Percentiles rank a stretch among this genome's conserved stretches.
phyloP scores from a whole-genome alignment of 805 yeast genomes.

The Candida easanensis region DNA sequence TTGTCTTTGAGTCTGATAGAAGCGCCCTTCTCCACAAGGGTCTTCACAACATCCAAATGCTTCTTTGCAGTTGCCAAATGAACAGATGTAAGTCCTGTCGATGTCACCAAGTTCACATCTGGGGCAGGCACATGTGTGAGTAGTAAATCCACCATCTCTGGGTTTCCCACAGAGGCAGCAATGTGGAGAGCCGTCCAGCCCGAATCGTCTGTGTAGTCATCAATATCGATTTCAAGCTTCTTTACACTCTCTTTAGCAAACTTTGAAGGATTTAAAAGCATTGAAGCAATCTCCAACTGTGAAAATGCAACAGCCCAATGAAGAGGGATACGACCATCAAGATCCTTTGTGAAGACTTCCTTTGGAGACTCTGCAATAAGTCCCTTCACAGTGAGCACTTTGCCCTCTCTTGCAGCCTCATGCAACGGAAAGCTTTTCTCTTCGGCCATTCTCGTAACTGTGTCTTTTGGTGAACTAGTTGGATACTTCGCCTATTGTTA shows the following conservation, averaged over 20 bases:
- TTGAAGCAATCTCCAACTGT: conserved; percentile 47
- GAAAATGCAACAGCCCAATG: conserved; percentile 86
- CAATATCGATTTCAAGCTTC: conserved; percentile 52
- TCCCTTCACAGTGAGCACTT: conserved; percentile 47
- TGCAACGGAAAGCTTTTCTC: conserved; percentile 34
- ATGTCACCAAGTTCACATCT: conserved; percentile 59
- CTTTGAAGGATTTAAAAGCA: conserved; percentile 38
- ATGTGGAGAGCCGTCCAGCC: conserved; percentile 92
- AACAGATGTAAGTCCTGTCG: conserved; percentile 69
- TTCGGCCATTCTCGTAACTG: background rate
- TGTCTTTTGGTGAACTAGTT: no score
- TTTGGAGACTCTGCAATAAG: conserved; percentile 45
- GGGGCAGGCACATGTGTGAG: conserved; percentile 50
- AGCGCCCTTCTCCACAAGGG: conserved; percentile 53
- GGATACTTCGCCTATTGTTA: no score
- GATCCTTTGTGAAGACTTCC: conserved; percentile 49
- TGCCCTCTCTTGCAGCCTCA: conserved; percentile 65
- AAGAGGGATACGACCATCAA: conserved; percentile 74
- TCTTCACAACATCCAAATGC: conserved; percentile 50
- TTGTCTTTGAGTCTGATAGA: conserved; percentile 66
- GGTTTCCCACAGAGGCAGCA: conserved; percentile 71
- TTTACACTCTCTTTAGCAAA: conserved; percentile 16
- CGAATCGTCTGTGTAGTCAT: conserved; percentile 64
- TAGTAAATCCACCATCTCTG: conserved; percentile 48
- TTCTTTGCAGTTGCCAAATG: conserved; percentile 77